Conservation (phyloP, 768 basidiomycete genomes). For the Auricularia cornea region DNA sequence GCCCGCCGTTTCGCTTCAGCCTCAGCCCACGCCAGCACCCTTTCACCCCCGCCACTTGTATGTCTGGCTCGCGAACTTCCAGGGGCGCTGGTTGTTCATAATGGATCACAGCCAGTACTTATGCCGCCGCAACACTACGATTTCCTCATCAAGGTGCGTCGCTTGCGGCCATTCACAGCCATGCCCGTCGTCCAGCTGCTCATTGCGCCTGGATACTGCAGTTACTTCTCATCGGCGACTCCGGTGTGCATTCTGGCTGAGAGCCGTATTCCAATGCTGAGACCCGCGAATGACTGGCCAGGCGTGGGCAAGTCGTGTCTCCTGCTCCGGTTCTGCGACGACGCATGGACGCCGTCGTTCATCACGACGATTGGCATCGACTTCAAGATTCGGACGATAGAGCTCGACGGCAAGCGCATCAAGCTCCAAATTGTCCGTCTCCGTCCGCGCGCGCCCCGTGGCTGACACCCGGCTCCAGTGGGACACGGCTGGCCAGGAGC, state of each 20-base stretch:
- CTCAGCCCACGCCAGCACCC: too few species aligned
- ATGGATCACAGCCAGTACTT: too few species aligned
- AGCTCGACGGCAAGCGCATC: slow-evolving; percentile 94
- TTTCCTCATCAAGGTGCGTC: slow-evolving; percentile 82
- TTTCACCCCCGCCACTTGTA: too few species aligned
- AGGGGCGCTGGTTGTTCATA: too few species aligned
- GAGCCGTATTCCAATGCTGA: neutral
- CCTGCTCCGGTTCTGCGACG: slow-evolving; percentile 96
- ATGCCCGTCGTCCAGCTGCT: slow-evolving; percentile 3
- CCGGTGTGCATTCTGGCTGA: slow-evolving; percentile 44
- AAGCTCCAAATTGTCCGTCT: slow-evolving; percentile 93
- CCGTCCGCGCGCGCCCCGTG: neutral
- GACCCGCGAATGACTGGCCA: too few species aligned
- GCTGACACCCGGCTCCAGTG: slow-evolving; percentile 45
- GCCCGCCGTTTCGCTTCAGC: too few species aligned
- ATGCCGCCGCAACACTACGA: slow-evolving; percentile 96
- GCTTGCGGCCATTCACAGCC: neutral
- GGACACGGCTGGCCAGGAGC: slow-evolving; percentile 99
- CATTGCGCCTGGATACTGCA: slow-evolving; percentile 25
- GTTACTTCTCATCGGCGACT: slow-evolving; percentile 94
- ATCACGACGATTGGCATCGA: slow-evolving; percentile 99
- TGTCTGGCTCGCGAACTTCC: too few species aligned
- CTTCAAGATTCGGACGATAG: slow-evolving; percentile 99
- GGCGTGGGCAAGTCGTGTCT: slow-evolving; percentile 97
- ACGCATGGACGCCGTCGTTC: slow-evolving; percentile 98